Evolutionary conservation across 176 grass and related monocot genomes (phyloP).

Genomic region (Alopecurus myosuroides): DNA sequence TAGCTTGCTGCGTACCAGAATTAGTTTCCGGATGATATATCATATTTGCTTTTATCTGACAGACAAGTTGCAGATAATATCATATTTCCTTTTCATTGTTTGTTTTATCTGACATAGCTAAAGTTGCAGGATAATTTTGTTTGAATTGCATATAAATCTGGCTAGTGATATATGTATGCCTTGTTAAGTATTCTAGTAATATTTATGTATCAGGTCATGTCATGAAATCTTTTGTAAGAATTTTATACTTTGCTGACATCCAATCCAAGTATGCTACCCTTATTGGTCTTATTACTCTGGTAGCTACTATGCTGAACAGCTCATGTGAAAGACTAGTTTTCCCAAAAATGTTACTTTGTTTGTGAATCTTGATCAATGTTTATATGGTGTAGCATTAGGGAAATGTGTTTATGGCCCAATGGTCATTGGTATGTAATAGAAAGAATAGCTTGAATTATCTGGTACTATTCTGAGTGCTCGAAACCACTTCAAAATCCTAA

Average conservation of each 20-base stretch:
- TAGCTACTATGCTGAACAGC: neutral
- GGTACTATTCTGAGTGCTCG: neutral
- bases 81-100: neutral
- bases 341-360: neutral
- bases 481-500: neutral
- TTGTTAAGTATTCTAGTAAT: neutral
- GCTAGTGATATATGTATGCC: neutral
- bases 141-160: neutral
- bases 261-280: neutral
- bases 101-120: neutral
- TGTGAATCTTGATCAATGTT: constrained; percentile 2
- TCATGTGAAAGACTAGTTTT: neutral
- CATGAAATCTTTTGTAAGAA: neutral
- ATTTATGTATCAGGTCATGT: neutral
- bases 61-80: neutral
- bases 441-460: neutral
- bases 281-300: neutral
- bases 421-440: neutral
- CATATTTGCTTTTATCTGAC: neutral
- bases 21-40: neutral
- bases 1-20: neutral
- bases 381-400: neutral
- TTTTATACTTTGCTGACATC: neutral
- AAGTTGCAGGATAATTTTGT: neutral
- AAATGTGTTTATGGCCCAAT: neutral